Evolutionary conservation across 306 rosid species (phyloP), one percentile per base, ranked within the genome.

Genomic region (Lathyrus sativus): DNA sequence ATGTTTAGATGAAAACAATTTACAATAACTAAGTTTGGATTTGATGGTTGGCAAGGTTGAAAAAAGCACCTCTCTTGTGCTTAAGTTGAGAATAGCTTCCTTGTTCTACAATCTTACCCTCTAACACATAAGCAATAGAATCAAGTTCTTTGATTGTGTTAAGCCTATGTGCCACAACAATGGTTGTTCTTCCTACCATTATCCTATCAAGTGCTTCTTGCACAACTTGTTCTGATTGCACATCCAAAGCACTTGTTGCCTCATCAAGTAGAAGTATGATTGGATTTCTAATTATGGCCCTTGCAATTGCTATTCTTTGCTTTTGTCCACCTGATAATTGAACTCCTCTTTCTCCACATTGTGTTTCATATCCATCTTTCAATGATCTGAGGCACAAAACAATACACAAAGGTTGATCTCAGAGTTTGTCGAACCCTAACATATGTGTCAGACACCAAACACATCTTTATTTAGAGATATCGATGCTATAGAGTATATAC

Each of bases 341-440:
- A 46, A 90, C 96, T 14, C 99, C 99, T 73, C 99, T 85, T 76
- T 93, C 97, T n/a, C 99, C 99, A 53, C 97, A 88, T 74, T 93
- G 92, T 0, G 96, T 88, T 35, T 81, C 88, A 61, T 90, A 93
- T 56, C 99, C 99, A 9, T 90, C 90, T 71, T 85, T 90, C 75
- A 93, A 12, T 55, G 97, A 84, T 60, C 99, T 93, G 43, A 79
- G 79, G 65, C 17, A 50, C n/a, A 41, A 46, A 33, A 70, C 17
- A 35, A 31, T 31, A 31, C 35, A 31, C 35, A 5, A 31, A 31
- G 7, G 4, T 31, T 4, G 7, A 31, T 31, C 35, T 5, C 35
- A 31, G 35, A 31, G 35, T 31, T 31, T 31, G 35, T 31, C 35
- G 1, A 1, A 31, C 35, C 31, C 4, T 28, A 24, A 24, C 26